Evolutionary conservation across 2,329 filamentous ascomycete genomes (phyloP).

Genomic region (Colletotrichum sansevieriae): DNA sequence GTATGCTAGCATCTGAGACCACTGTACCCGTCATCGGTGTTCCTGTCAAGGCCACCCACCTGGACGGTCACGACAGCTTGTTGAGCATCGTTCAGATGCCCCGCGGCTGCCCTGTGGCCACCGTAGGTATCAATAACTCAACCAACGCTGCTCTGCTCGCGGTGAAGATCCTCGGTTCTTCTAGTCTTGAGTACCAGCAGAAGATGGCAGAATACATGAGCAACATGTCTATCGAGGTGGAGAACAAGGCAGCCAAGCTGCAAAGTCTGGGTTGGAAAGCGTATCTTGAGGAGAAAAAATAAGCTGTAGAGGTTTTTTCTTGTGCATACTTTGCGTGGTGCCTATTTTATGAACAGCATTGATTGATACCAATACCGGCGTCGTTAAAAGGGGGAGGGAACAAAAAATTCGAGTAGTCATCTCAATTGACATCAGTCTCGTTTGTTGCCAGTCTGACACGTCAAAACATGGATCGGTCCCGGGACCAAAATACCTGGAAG

Average conservation of each 20-base stretch:
- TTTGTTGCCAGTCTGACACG: too few relatives aligned
- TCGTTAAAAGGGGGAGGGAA: slow-evolving; percentile 8
- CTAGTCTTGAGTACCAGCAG: slow-evolving; percentile 66
- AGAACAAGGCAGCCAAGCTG: slow-evolving; percentile 71
- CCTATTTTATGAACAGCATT: slow-evolving; percentile 26
- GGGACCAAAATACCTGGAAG: not conserved
- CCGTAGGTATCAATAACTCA: slow-evolving; percentile 84
- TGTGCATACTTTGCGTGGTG: slow-evolving; percentile 23
- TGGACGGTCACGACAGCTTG: slow-evolving; percentile 80
- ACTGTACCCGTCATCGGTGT: slow-evolving; percentile 82
- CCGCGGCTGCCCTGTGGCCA: slow-evolving; percentile 78
- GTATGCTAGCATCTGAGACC: slow-evolving; percentile 81
- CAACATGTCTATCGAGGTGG: slow-evolving; percentile 73
- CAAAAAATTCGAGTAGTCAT: slow-evolving; percentile 14
- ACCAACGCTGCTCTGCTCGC: slow-evolving; percentile 83
- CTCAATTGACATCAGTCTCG: not conserved
- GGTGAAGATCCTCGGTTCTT: slow-evolving; percentile 73
- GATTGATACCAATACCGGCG: slow-evolving; percentile 40
- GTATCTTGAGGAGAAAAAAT: slow-evolving; percentile 61
- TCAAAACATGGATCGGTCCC: not conserved
- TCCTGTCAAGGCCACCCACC: slow-evolving; percentile 78
- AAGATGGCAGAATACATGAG: slow-evolving; percentile 72
- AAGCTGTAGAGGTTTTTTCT: slow-evolving; percentile 12
- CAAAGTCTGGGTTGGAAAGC: slow-evolving; percentile 67
- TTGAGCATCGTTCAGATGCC: slow-evolving; percentile 85